Conservation (phyloP, 2,329 filamentous ascomycete species). For the Aspergillus vadensis region DNA sequence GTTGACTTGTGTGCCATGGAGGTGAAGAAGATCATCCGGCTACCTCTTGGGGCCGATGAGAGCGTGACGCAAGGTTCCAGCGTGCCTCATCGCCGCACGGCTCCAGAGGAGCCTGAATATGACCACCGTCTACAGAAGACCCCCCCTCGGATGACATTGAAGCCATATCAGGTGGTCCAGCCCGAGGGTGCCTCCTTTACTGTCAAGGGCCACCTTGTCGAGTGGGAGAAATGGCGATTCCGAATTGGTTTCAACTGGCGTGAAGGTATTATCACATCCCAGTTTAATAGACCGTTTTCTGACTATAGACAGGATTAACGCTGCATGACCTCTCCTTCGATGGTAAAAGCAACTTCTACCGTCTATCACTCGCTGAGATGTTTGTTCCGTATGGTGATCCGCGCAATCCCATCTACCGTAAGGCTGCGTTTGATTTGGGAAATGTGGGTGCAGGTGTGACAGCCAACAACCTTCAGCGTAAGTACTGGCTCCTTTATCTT, state of each 20-base stretch:
- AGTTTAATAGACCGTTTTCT: not conserved
- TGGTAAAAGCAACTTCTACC: constrained; percentile 43
- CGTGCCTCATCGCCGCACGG: constrained; percentile 12
- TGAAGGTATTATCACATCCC: constrained; percentile 39
- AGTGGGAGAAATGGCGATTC: constrained; percentile 50
- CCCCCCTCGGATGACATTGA: constrained; percentile 34
- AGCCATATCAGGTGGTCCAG: constrained; percentile 40
- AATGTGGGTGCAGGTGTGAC: constrained; percentile 46
- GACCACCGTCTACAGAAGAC: constrained; percentile 30
- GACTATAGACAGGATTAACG: not conserved
- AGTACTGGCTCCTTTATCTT: not conserved
- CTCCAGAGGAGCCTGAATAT: constrained; percentile 36
- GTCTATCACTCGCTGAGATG: constrained; percentile 48
- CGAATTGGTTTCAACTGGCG: constrained; percentile 49
- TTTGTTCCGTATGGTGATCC: constrained; percentile 49
- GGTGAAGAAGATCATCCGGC: constrained; percentile 53
- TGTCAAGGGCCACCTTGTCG: constrained; percentile 30
- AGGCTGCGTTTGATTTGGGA: constrained; percentile 49
- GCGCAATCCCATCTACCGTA: constrained; percentile 44
- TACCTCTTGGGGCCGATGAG: constrained; percentile 47
- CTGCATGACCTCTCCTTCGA: constrained; percentile 47
- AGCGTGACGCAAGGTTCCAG: constrained; percentile 27
- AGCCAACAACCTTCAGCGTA: constrained; percentile 43
- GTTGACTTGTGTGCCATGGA: constrained; percentile 50
- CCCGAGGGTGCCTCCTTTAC: constrained; percentile 41